Conservation (phyloP, 208 protist species). For the Trypanosoma platydactyli region DNA sequence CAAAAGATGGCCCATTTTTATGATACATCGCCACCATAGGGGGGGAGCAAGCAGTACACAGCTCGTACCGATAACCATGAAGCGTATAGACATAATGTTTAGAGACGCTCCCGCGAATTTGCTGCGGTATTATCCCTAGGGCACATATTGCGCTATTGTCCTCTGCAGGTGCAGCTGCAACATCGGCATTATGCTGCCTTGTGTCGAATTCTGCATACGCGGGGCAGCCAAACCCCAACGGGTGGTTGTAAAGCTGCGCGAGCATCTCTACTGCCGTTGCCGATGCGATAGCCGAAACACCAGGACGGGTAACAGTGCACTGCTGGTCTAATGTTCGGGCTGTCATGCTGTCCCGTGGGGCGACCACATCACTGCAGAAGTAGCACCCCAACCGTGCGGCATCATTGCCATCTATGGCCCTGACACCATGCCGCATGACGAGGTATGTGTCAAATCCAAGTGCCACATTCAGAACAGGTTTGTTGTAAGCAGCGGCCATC, state of each 20-base stretch:
- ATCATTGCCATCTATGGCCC: slow-evolving; percentile 1
- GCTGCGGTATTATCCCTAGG: slow-evolving; percentile 86
- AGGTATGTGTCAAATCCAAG: slow-evolving; percentile 98
- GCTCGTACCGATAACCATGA: slow-evolving; percentile 70
- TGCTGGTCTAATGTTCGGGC: slow-evolving; percentile 98
- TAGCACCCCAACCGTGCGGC: slow-evolving; percentile 93
- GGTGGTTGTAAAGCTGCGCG: slow-evolving; percentile 93
- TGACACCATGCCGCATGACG: slow-evolving; percentile 96
- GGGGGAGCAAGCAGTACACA: slow-evolving; percentile 94
- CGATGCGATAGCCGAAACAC: slow-evolving; percentile 92
- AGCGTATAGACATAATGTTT: slow-evolving; percentile 69
- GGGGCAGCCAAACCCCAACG: slow-evolving; percentile 57
- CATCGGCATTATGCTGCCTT: slow-evolving; percentile 4
- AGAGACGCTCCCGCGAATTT: slow-evolving; percentile 88
- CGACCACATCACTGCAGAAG: slow-evolving; percentile 97
- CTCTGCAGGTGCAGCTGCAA: not conserved
- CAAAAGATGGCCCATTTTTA: slow-evolving; percentile 79
- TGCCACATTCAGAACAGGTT: slow-evolving; percentile 95
- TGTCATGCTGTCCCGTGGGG: slow-evolving; percentile 86
- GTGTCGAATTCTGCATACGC: slow-evolving; percentile 30
- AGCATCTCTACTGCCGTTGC: slow-evolving; percentile 95
- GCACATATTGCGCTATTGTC: slow-evolving; percentile 23
- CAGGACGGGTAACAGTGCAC: slow-evolving; percentile 97
- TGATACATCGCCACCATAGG: slow-evolving; percentile 73
- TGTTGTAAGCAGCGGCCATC: slow-evolving; percentile 74